Base-by-base conservation (phyloP, 192 early-diverging fungal genomes). In the Gigaspora rosea region DNA sequence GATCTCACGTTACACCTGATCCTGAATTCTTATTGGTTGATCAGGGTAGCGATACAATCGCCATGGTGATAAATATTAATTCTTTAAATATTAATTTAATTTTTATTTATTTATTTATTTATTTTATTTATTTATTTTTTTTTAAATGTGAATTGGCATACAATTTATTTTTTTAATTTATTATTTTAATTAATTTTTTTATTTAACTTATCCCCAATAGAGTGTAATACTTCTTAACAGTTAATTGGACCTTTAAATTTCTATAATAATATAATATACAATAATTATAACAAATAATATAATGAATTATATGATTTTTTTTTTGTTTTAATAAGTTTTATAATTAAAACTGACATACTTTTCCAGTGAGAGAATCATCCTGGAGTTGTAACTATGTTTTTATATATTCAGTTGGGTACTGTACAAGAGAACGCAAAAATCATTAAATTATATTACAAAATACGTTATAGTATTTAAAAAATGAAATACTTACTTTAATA, bases 361-460 rank as follows among this genome's bases (percentile, higher is more conserved):
- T 80, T 63, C 13, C 76, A 46, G 46, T 76, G 32, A 71, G 81
- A 50, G 78, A 16, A 18, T 80, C 83, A 36, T 87, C 86, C 61
- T 96, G 95, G 12, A 98, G 88, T 83, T 98, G 97, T 69, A 98
- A 86, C 77, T 94, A 94, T 9, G 97, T 99, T 79, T 99, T 99
- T 74, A 97, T 90, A 80, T 93, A 95, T 84, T 97, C 96, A 0
- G 95, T 97, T 2, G 97, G 97, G 79, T 99, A 99, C 74, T 76
- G 20, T 20, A 12, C 51, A 11, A 57, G 4, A 32, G 18, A 13
- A 61, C 0, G 13, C 27, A 22, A 54, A 46, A 48, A n/a, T n/a
- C n/a, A n/a, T n/a, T n/a, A n/a, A 18, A 61, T 15, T n/a, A 5
- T 2, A 12, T 36, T 58, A 48, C 12, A 48, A 54, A 35, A 1